Base-by-base conservation (phyloP, 306 rosid genomes). In the Sicyos edulis region DNA sequence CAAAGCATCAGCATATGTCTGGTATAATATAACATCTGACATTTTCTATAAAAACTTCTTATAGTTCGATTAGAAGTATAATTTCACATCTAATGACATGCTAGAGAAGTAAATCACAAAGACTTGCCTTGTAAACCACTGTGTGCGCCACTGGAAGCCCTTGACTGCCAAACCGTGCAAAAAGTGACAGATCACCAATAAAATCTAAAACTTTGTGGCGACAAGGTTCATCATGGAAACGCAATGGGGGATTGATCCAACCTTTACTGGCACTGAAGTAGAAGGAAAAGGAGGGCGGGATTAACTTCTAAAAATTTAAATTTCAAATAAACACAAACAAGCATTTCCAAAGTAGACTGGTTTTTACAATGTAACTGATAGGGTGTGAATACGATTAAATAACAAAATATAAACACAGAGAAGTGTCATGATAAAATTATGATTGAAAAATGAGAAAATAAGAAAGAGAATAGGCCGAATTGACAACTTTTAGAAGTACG, bases 201-300 rank as follows among this genome's bases (percentile, higher is more conserved):
- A 92, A 92, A 87, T 92, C 98, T 32, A 86, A 80, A 80, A 90
- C 82, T 83, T 90, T 92, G 76, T 90, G 98, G 51, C 96, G 96
- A 60, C 98, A 88, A 20, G 98, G 93, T 83, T 92, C 98, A 57
- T 88, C 92, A 49, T 80, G 75, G 81, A 88, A 88, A 79, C 59
- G 90, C 79, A 92, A 83, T 7, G 96, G 91, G 15, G 89, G 96
- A 78, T 92, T 92, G 88, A 92, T 84, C 98, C 96, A 92, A 77
- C 93, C 98, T 58, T 86, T 79, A 50, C 68, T 74, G 44, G 78
- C 60, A 84, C 96, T 92, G 76, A 58, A 56, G 52, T 26, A 59
- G 37, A 71, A 68, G 62, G 47, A 29, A 13, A 74, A 70, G 14
- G 75, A 54, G 16, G 54, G 57, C 13, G 16, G 4, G 37, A 26